Evolutionary conservation across 306 rosid genomes (phyloP).

Genomic region (Urtica urens): DNA sequence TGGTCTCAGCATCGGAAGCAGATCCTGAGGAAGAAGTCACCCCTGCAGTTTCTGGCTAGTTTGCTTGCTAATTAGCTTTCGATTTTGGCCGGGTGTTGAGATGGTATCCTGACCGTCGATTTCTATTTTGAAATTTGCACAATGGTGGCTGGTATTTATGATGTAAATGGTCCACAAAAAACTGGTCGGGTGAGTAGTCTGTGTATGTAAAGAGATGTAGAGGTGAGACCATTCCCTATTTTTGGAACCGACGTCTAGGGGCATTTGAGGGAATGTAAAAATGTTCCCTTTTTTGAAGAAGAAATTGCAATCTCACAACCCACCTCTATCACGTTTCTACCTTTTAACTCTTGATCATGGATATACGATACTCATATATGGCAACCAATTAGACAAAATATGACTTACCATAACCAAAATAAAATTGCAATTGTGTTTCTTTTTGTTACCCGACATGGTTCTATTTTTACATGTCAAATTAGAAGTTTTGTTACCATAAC

Average conservation of each 20-base stretch:
- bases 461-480: too few species aligned
- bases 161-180: constrained; percentile 6
- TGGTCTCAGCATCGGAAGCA: constrained; percentile 55
- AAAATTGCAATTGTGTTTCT: too few species aligned
- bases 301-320: too few species aligned
- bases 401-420: too few species aligned
- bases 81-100: neutral
- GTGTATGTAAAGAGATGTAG: neutral
- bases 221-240: neutral
- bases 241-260: neutral
- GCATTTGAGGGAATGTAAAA: too few species aligned
- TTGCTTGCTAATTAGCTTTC: neutral
- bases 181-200: constrained; percentile 2
- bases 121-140: neutral
- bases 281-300: too few species aligned
- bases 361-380: too few species aligned
- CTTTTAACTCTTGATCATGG: too few species aligned
- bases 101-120: neutral
- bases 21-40: constrained; percentile 48
- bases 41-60: constrained; percentile 28
- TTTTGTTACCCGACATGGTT: too few species aligned
- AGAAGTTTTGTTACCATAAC: too few species aligned
- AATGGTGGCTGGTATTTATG: neutral
- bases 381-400: too few species aligned
- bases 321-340: too few species aligned